phyloP scores from a whole-genome alignment of 345 rosid species.

The Mercurialis annua region DNA sequence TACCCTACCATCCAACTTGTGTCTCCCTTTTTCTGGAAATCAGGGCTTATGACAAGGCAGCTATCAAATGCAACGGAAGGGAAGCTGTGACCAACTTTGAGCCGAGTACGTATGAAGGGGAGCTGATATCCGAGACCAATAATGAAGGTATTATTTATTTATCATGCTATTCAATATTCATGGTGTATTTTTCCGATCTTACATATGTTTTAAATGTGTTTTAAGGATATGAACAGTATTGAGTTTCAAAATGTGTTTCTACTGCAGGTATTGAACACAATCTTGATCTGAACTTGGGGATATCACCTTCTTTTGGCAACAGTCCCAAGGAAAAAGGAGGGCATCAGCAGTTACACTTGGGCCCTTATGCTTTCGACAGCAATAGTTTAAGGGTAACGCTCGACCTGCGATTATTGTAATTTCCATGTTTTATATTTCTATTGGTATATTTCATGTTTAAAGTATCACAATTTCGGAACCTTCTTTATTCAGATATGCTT shows the following conservation, averaged over 20 bases:
- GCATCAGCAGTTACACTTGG: slow-evolving; percentile 37
- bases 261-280: slow-evolving; percentile 41
- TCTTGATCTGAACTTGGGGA: slow-evolving; percentile 82
- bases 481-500: not conserved
- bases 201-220: not conserved
- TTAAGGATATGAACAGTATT: not conserved
- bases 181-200: slow-evolving; percentile 1
- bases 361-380: slow-evolving; percentile 26
- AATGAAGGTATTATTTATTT: slow-evolving; percentile 47
- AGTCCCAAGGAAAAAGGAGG: slow-evolving; percentile 45
- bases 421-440: not conserved
- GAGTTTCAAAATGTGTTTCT: slow-evolving; percentile 7
- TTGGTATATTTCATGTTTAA: not conserved
- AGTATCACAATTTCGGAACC: not conserved
- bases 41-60: slow-evolving; percentile 99
- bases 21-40: slow-evolving; percentile 56
- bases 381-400: slow-evolving; percentile 49
- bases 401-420: slow-evolving; percentile 2
- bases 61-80: slow-evolving; percentile 47
- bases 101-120: slow-evolving; percentile 64
- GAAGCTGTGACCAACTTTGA: slow-evolving; percentile 38
- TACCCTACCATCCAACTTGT: slow-evolving; percentile 43
- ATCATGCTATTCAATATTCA: not conserved
- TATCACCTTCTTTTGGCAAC: slow-evolving; percentile 50
- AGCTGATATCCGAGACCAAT: slow-evolving; percentile 40